These are phyloP conservation scores for Diospyros lotus DNA, from an alignment of 148 eudicot species.

Conservation along the genomic window DNA sequence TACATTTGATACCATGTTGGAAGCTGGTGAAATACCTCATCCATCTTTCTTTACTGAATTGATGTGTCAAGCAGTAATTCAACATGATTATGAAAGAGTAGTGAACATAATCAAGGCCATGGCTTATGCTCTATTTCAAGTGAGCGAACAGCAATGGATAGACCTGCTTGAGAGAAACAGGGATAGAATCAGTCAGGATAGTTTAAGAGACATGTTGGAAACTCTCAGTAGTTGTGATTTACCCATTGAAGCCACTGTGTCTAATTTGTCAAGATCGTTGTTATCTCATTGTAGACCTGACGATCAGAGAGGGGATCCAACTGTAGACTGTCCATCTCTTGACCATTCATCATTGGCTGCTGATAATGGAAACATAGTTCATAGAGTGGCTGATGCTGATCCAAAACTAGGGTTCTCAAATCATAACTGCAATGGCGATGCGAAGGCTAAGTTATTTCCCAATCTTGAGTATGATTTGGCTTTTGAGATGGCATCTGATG, in stretches of 20 bases:
- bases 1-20: conserved; percentile 66
- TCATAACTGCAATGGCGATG: conserved; percentile 18
- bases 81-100: conserved; percentile 46
- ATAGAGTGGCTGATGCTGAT: conserved; percentile 11
- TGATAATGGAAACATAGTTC: neutral
- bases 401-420: conserved; percentile 2
- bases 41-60: conserved; percentile 62
- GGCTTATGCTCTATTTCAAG: conserved; percentile 77
- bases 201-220: conserved; percentile 40
- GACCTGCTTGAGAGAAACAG: conserved; percentile 52
- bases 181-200: conserved; percentile 41
- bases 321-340: neutral
- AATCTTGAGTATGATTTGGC: conserved; percentile 12
- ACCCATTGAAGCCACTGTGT: conserved; percentile 46
- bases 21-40: conserved; percentile 76
- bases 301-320: conserved; percentile 9
- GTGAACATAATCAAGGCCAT: conserved; percentile 40
- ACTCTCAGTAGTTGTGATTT: conserved; percentile 22
- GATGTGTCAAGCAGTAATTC: conserved; percentile 46
- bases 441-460: conserved; percentile 4
- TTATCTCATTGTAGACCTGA: conserved; percentile 33
- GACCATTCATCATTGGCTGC: neutral
- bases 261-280: conserved; percentile 51
- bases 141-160: conserved; percentile 61
- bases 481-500: conserved; percentile 19